These are phyloP conservation scores for Tetrapisispora fleetii DNA, from an alignment of 805 yeast species.

Conservation along the genomic window DNA sequence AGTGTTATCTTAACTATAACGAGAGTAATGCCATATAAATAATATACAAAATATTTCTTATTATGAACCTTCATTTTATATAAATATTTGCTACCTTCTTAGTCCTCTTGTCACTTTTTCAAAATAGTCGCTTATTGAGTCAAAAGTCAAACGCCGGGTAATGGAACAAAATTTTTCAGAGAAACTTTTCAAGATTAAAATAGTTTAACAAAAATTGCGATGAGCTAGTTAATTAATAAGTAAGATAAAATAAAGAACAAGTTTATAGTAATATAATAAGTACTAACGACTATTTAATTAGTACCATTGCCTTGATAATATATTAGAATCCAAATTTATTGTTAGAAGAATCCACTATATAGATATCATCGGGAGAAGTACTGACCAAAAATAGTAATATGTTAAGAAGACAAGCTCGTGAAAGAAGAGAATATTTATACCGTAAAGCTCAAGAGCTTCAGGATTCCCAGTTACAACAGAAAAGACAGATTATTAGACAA, in stretches of 20 bases:
- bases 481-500: conserved; percentile 74
- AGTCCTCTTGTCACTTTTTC: too few relatives aligned
- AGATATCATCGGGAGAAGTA: background rate
- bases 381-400: conserved; percentile 15
- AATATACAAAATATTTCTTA: background rate
- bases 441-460: conserved; percentile 83
- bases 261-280: background rate
- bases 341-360: too few relatives aligned
- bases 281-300: background rate
- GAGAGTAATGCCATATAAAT: background rate
- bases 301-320: too few relatives aligned
- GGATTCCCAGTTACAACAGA: conserved; percentile 76
- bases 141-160: background rate
- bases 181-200: background rate
- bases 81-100: too few relatives aligned
- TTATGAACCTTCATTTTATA: too few relatives aligned
- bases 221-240: background rate
- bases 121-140: too few relatives aligned
- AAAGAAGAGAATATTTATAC: conserved; percentile 87
- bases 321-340: too few relatives aligned
- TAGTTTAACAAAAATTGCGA: background rate
- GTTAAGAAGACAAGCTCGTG: conserved; percentile 93
- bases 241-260: background rate
- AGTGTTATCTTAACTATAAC: background rate
- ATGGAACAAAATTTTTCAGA: background rate